Percentiles rank a stretch among this genome's conserved stretches.
Evolutionary conservation across 768 basidiomycete species (phyloP).

Genomic region (Tylopilus vinaceipallidus): DNA sequence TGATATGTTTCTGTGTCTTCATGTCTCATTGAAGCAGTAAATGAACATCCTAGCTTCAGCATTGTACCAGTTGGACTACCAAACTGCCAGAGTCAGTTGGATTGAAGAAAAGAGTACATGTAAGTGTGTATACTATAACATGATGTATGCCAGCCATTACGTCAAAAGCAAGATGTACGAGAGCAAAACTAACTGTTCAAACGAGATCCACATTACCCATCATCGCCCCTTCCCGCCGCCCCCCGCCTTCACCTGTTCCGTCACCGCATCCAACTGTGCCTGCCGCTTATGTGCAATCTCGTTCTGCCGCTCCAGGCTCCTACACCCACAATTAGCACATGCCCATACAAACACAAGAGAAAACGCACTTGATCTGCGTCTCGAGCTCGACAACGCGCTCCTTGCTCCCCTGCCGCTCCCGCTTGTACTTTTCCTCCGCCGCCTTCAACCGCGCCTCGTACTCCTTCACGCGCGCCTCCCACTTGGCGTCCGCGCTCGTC

Average conservation of each 20-base stretch:
- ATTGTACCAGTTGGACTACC: too few relatives aligned
- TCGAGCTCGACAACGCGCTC: conserved; percentile 77
- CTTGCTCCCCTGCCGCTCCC: conserved; percentile 91
- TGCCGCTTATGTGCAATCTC: conserved; percentile 77
- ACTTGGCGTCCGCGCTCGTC: conserved; percentile 74
- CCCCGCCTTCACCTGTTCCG: conserved; percentile 25
- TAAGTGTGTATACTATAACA: conserved; percentile 17
- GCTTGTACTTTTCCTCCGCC: conserved; percentile 89
- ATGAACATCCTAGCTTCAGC: too few relatives aligned
- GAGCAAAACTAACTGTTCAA: conserved; percentile 1
- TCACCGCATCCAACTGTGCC: conserved; percentile 32
- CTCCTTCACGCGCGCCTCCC: conserved; percentile 94
- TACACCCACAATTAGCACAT: conserved; percentile 31
- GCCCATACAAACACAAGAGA: conserved; percentile 4
- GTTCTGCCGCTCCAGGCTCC: conserved; percentile 73
- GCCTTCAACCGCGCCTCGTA: conserved; percentile 79
- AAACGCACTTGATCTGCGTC: conserved; percentile 70
- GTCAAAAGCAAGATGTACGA: conserved; percentile 10
- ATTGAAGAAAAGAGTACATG: conserved; percentile 12
- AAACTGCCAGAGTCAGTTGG: too few relatives aligned
- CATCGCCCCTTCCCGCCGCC: conserved; percentile 16
- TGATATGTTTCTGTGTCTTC: too few relatives aligned
- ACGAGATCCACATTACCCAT: conserved; percentile 14
- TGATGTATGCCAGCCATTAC: conserved; percentile 4
- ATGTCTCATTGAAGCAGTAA: too few relatives aligned